Evolutionary conservation across 805 yeast genomes (phyloP).

Genomic region (Schwanniomyces vanrijiae): DNA sequence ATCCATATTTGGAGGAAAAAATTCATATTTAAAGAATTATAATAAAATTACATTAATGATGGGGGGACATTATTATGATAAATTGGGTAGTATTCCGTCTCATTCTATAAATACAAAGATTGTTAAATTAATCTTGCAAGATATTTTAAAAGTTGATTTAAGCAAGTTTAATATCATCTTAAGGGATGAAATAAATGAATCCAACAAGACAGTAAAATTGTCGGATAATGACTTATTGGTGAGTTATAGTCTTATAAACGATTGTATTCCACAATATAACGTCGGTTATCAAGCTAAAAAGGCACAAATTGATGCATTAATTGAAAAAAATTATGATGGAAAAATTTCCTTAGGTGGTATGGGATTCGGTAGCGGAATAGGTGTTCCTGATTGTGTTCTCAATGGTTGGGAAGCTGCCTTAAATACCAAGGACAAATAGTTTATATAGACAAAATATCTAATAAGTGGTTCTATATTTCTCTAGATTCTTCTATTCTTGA

Average conservation of each 20-base stretch:
- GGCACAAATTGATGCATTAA: constrained; percentile 28
- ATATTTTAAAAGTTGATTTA: constrained; percentile 24
- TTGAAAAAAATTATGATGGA: constrained; percentile 32
- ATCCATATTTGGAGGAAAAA: constrained; percentile 2
- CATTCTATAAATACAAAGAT: constrained; percentile 22
- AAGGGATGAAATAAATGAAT: constrained; percentile 21
- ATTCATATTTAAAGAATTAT: constrained; percentile 27
- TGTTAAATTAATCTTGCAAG: constrained; percentile 22
- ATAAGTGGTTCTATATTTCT: neutral
- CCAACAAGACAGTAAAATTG: constrained; percentile 13
- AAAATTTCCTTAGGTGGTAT: constrained; percentile 71
- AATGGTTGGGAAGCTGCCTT: constrained; percentile 61
- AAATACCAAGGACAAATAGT: constrained; percentile 6
- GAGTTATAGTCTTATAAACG: constrained; percentile 31
- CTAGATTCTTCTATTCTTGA: constrained; percentile 5
- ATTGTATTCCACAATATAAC: constrained; percentile 78
- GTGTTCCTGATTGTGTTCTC: constrained; percentile 83
- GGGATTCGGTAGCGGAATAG: constrained; percentile 74
- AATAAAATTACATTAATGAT: constrained; percentile 85
- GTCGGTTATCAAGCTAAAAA: constrained; percentile 62
- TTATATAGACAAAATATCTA: neutral
- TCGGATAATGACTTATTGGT: constrained; percentile 26
- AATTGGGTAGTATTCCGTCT: constrained; percentile 29
- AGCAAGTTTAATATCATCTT: constrained; percentile 20
- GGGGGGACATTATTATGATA: constrained; percentile 67